These are phyloP conservation scores for Ophiostoma fasciatum DNA, from an alignment of 2,329 filamentous ascomycete species.

Conservation along the genomic window DNA sequence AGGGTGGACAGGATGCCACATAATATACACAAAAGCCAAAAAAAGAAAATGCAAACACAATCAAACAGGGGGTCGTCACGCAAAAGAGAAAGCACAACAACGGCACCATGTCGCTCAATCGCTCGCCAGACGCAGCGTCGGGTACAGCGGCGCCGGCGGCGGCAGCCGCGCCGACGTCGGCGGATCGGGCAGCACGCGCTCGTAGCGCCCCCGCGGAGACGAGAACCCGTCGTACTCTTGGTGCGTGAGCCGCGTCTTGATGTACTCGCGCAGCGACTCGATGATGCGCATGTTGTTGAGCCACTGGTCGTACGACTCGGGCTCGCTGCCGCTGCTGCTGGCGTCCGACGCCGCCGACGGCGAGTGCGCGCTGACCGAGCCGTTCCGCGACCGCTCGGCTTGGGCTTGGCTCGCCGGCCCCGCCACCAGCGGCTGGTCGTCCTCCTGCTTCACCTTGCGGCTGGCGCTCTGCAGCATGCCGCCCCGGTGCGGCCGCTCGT, in stretches of 20 bases:
- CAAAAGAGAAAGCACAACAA: neutral
- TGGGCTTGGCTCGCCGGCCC: slow-evolving; percentile 23
- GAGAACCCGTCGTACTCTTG: slow-evolving; percentile 32
- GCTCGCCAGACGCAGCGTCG: slow-evolving; percentile 9
- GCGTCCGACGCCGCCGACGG: slow-evolving; percentile 41
- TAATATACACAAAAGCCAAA: neutral
- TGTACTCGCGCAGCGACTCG: slow-evolving; percentile 43
- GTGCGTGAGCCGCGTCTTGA: slow-evolving; percentile 40
- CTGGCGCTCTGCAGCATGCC: slow-evolving; percentile 49
- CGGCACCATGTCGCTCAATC: neutral
- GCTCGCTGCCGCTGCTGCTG: slow-evolving; percentile 33
- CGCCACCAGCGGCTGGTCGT: slow-evolving; percentile 21
- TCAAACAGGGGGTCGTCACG: too few relatives aligned
- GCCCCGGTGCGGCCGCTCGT: slow-evolving; percentile 49
- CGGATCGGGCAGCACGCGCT: slow-evolving; percentile 15
- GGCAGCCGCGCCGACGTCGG: slow-evolving; percentile 14
- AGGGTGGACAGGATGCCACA: neutral
- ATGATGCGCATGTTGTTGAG: slow-evolving; percentile 51
- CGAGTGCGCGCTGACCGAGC: slow-evolving; percentile 32
- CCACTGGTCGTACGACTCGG: slow-evolving; percentile 49
- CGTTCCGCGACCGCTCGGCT: slow-evolving; percentile 26
- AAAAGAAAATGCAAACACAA: neutral
- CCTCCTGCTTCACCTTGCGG: slow-evolving; percentile 20
- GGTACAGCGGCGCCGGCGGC: slow-evolving; percentile 9
- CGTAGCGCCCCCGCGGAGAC: neutral